Evolutionary conservation across 176 grass and related monocot genomes (phyloP).

Genomic region (Oryza coarctata): DNA sequence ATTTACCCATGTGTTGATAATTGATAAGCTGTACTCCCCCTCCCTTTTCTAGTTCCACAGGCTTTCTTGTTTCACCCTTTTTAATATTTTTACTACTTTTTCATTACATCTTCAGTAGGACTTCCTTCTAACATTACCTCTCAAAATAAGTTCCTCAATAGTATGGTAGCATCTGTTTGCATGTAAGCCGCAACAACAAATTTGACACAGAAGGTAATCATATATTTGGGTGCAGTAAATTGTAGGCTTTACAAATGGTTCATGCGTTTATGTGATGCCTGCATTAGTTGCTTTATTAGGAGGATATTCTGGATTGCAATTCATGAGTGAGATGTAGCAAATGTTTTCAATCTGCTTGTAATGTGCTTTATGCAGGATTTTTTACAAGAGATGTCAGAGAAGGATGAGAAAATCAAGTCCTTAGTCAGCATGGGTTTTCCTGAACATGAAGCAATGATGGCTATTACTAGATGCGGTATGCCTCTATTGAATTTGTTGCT

Average conservation of each 20-base stretch:
- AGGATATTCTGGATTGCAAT: neutral
- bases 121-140: too few species aligned
- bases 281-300: slow-evolving; percentile 2
- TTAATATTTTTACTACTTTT: neutral
- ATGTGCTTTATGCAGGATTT: slow-evolving; percentile 56
- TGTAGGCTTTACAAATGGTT: neutral
- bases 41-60: neutral
- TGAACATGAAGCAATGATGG: slow-evolving; percentile 55
- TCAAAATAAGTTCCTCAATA: too few species aligned
- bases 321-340: neutral
- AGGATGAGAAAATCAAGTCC: slow-evolving; percentile 48
- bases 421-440: slow-evolving; percentile 78
- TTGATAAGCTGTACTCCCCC: neutral
- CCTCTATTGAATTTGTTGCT: slow-evolving; percentile 23
- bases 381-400: slow-evolving; percentile 53
- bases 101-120: neutral
- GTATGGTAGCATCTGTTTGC: too few species aligned
- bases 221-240: neutral
- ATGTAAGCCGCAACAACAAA: too few species aligned
- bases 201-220: neutral
- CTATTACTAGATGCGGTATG: slow-evolving; percentile 85
- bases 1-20: neutral
- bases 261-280: neutral
- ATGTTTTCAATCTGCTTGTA: slow-evolving; percentile 20
- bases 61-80: neutral